Evolutionary conservation across 768 basidiomycete species (phyloP).

Genomic region (Termitomyces sp.): DNA sequence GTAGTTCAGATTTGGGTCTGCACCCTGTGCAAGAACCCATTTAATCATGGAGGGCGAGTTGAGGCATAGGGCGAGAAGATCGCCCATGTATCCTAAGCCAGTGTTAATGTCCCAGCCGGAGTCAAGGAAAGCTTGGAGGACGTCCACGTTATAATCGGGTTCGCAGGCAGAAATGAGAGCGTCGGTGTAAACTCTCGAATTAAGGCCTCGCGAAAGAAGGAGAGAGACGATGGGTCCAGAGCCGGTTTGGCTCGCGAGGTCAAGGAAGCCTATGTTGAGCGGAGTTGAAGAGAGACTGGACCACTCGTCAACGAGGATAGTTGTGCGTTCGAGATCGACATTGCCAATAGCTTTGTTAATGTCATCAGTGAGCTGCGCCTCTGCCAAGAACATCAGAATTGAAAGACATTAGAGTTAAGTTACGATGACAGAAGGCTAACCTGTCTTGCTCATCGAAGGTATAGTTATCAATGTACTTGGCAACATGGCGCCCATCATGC

Average conservation of each 20-base stretch:
- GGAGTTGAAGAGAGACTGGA: neutral
- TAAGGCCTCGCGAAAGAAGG: constrained; percentile 3
- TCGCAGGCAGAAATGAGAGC: constrained; percentile 1
- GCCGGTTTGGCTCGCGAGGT: neutral
- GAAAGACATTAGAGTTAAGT: neutral
- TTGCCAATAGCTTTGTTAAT: neutral
- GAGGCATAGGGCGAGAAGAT: constrained; percentile 2
- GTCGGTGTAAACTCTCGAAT: neutral
- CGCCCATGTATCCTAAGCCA: constrained; percentile 6
- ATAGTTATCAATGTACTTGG: neutral
- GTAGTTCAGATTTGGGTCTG: constrained; percentile 7
- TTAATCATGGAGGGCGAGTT: neutral
- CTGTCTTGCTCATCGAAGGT: constrained; percentile 5
- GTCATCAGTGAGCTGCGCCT: neutral
- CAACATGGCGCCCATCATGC: neutral
- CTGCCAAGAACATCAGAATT: neutral
- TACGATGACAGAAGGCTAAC: neutral
- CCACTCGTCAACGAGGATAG: constrained; percentile 1
- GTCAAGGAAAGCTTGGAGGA: constrained; percentile 12
- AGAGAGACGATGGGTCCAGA: constrained; percentile 4
- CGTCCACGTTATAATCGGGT: neutral
- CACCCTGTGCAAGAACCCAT: constrained; percentile 7
- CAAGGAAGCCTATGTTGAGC: neutral
- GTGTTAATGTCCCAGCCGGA: constrained; percentile 11
- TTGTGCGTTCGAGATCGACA: neutral